These are phyloP conservation scores for Solanum bulbocastanum DNA, from an alignment of 257 asterid species.

Conservation along the genomic window DNA sequence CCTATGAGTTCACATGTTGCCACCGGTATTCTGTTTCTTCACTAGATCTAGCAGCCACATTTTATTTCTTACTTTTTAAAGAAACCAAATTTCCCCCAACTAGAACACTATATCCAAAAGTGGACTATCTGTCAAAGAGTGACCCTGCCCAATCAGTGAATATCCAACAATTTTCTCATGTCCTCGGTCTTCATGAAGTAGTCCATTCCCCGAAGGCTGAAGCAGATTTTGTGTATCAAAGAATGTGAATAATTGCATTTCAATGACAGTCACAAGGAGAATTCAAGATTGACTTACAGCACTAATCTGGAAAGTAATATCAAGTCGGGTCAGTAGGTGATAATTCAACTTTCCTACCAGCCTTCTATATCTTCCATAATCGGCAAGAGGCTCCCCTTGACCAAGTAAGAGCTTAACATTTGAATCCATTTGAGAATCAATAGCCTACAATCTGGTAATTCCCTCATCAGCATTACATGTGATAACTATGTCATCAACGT, in stretches of 20 bases:
- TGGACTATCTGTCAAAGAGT: background rate
- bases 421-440: background rate
- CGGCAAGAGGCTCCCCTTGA: background rate
- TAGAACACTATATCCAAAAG: background rate
- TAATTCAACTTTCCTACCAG: background rate
- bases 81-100: background rate
- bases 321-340: background rate
- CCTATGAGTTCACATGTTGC: background rate
- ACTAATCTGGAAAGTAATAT: background rate
- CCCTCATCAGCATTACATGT: background rate
- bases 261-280: background rate
- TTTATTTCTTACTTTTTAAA: background rate
- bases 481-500: background rate
- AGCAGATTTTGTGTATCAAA: background rate
- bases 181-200: background rate
- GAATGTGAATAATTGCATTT: background rate
- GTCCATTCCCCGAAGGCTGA: background rate
- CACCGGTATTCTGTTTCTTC: background rate
- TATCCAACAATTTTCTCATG: background rate
- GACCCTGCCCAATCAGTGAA: background rate
- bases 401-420: background rate
- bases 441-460: background rate
- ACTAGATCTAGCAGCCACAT: background rate
- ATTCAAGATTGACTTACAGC: background rate
- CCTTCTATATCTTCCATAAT: background rate